Conservation (phyloP, 148 eudicot genomes). For the Chenopodium quinoa region DNA sequence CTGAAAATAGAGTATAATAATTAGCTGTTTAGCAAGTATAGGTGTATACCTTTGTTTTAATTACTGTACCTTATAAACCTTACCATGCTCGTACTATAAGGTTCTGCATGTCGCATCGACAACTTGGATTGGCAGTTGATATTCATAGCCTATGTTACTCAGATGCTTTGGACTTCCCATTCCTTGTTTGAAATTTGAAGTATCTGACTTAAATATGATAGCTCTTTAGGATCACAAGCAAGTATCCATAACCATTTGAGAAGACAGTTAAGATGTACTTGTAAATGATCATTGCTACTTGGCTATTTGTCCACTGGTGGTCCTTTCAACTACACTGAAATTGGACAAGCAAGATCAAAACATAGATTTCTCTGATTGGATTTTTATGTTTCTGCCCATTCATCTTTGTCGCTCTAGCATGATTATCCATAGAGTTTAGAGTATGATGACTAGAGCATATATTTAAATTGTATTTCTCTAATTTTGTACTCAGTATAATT, state of each 20-base stretch:
- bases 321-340: neutral
- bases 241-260: no score
- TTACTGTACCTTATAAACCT: no score
- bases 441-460: neutral
- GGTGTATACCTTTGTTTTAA: neutral
- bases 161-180: no score
- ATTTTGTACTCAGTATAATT: neutral
- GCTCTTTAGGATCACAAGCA: no score
- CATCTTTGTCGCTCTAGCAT: neutral
- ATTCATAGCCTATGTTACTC: neutral
- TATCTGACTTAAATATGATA: no score
- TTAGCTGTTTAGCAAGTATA: slow-evolving; percentile 7
- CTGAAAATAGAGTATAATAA: neutral
- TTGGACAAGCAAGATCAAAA: neutral
- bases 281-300: neutral
- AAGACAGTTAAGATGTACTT: slow-evolving; percentile 1
- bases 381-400: neutral
- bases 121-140: neutral
- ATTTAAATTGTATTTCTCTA: neutral
- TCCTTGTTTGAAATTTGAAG: no score
- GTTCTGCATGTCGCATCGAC: neutral
- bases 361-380: neutral
- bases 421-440: neutral
- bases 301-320: neutral
- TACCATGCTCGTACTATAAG: neutral